Base-by-base conservation (phyloP, 805 yeast species). In the Candida insectalens region DNA sequence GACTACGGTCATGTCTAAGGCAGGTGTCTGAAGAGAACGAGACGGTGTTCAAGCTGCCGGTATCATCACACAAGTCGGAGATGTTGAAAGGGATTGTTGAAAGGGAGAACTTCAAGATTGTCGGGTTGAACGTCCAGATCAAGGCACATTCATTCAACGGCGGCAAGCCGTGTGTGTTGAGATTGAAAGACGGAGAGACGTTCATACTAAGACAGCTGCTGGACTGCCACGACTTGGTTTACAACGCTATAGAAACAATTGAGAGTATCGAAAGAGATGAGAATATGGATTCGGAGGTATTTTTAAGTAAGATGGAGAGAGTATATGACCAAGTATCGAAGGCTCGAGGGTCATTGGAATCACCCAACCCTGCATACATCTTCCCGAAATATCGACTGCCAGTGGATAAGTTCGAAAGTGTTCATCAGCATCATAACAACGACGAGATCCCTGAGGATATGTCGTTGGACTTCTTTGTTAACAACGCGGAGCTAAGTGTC, bases 401-500 rank as follows among this genome's bases (percentile, higher is more conserved):
- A 1, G 45, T 63, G 2, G 30, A 36, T 2, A 29, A 39, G 15
- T 69, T 69, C 35, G 66, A 65, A 36, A n/a, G n/a, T n/a, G n/a
- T n/a, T n/a, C n/a, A n/a, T n/a, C n/a, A n/a, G n/a, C n/a, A n/a
- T n/a, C n/a, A n/a, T n/a, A n/a, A n/a, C n/a, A n/a, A n/a, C n/a
- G 80, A 80, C 5, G 57, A 51, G 17, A 45, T 75, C 30, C 70
- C 74, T 10, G 49, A 57, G 3, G 53, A 58, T 8, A 57, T 77
- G 4, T 58, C 77, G 3, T 48, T 79, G 27, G 89, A 81, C 45
- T 44, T 78, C 19, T 70, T 69, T 35, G 55, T 79, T 16, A 63
- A 67, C 40, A 78, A 74, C 49, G 74, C 78, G 15, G 87, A 81
- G 45, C 49, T 79, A 3, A 63, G 77, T 17, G 53, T 78, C 5